Evolutionary conservation across 257 asterid species (phyloP).

Genomic region (Thymus quinquecostatus): DNA sequence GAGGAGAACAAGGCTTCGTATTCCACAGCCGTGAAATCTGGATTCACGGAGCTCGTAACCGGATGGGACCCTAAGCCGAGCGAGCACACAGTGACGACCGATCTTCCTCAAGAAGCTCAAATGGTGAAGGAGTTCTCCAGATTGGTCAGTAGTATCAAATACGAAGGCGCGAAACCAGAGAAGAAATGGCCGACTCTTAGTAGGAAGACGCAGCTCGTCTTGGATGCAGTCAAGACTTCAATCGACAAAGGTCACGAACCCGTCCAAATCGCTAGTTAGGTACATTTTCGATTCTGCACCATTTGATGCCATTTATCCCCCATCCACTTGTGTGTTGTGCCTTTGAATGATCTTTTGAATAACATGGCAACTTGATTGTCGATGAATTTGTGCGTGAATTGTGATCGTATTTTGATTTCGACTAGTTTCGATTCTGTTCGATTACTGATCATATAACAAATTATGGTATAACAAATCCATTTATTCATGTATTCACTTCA

Average conservation of each 20-base stretch:
- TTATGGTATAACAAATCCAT: background rate
- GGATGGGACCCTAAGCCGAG: constrained; percentile 61
- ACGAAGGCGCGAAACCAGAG: constrained; percentile 54
- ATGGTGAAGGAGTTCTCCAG: constrained; percentile 69
- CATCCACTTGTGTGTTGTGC: background rate
- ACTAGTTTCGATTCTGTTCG: background rate
- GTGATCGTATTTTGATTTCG: background rate
- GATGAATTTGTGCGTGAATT: background rate
- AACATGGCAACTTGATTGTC: constrained; percentile 19
- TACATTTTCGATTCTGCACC: background rate
- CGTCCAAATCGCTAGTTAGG: constrained; percentile 45
- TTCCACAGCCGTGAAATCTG: constrained; percentile 40
- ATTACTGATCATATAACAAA: background rate
- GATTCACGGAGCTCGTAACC: constrained; percentile 43
- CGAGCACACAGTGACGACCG: constrained; percentile 48
- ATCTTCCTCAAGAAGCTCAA: constrained; percentile 77
- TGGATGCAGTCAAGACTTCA: constrained; percentile 76
- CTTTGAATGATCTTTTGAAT: constrained; percentile 10
- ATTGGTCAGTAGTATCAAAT: constrained; percentile 47
- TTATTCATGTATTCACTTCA: constrained; percentile 2
- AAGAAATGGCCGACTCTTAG: constrained; percentile 64
- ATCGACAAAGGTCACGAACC: constrained; percentile 58
- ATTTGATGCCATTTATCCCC: constrained; percentile 1
- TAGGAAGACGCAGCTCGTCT: constrained; percentile 72
- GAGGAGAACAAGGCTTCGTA: constrained; percentile 53